phyloP scores from a whole-genome alignment of 1,284 basidiomycete species.

The Tylopilus sp. region DNA sequence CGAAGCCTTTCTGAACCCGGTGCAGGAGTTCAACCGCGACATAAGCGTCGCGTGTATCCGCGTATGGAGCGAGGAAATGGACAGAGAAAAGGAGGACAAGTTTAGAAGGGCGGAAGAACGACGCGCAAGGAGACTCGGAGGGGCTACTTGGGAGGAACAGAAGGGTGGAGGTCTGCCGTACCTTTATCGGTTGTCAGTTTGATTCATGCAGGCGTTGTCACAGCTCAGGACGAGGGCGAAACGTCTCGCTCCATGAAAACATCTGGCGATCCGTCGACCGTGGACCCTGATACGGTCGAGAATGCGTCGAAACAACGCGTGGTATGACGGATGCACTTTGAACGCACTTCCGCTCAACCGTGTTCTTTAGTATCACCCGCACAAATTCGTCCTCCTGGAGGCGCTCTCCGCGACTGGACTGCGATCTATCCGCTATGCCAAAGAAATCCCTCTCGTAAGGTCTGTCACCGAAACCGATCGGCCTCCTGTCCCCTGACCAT shows the following conservation, averaged over 20 bases:
- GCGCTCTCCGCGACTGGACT: slow-evolving; percentile 95
- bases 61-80: slow-evolving; percentile 76
- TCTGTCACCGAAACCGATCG: slow-evolving; percentile 32
- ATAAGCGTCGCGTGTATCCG: slow-evolving; percentile 86
- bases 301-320: slow-evolving; percentile 14
- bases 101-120: slow-evolving; percentile 49
- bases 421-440: slow-evolving; percentile 94
- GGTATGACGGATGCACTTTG: slow-evolving; percentile 18
- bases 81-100: slow-evolving; percentile 62
- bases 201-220: neutral
- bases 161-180: slow-evolving; percentile 25
- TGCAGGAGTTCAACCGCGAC: slow-evolving; percentile 98
- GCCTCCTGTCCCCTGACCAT: slow-evolving; percentile 4
- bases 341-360: slow-evolving; percentile 2
- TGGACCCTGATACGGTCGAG: slow-evolving; percentile 3
- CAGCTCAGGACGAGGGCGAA: slow-evolving; percentile 5
- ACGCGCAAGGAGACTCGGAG: slow-evolving; percentile 29
- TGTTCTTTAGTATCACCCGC: slow-evolving; percentile 45
- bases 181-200: slow-evolving; percentile 2
- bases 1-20: slow-evolving; percentile 93
- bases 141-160: slow-evolving; percentile 25
- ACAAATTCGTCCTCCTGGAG: slow-evolving; percentile 85
- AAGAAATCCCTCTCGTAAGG: slow-evolving; percentile 93
- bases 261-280: neutral
- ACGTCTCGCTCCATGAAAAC: neutral